Base-by-base conservation (phyloP, 306 rosid genomes). In the Chamaecrista fasciculata region DNA sequence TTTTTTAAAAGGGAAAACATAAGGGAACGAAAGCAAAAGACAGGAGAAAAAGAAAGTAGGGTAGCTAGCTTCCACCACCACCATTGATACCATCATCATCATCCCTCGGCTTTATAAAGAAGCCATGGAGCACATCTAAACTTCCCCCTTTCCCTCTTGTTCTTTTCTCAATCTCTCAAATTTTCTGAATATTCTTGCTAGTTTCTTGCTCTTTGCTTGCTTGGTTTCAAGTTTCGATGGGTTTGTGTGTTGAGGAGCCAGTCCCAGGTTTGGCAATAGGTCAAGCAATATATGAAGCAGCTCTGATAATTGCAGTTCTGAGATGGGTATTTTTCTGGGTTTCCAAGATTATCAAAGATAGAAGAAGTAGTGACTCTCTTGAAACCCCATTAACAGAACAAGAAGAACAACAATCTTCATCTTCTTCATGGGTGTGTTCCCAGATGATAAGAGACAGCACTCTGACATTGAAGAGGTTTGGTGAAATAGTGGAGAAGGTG, bases 261-360 rank as follows among this genome's bases (percentile, higher is more conserved):
- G 34, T 66, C 28, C 78, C 83, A 0, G 83, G 80, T 23, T 61
- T 83, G 49, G 62, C 84, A 6, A 33, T 82, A 42, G 78, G 88
- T 8, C 90, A 87, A 11, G 71, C 84, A 10, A 39, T 90, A 23
- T 90, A 85, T 58, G 88, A 90, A 37, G 81, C 80, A 10, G 96
- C 96, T 37, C 75, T 90, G 10, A 71, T 79, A 28, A 76, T 90
- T 33, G 95, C 96, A 4, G 15, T 87, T 19, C 43, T 86, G 3
- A 85, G 95, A 87, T 90, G 89, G 81, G 70, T 78, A 10, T 36
- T 84, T 6, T 85, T 78, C 66, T 90, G 91, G 69, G 75, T 60
- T 26, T 47, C 70, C 48, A 77, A 70, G 47, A 11, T 79, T 4
- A 69, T 80, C 55, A 69, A 78, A 15, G 61, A 68, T 10, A 72